A percentile compares a stretch with the other conserved stretches of the same genome.
phyloP scores from a whole-genome alignment of 2,329 filamentous ascomycete genomes.

The Colletotrichum truncatum region DNA sequence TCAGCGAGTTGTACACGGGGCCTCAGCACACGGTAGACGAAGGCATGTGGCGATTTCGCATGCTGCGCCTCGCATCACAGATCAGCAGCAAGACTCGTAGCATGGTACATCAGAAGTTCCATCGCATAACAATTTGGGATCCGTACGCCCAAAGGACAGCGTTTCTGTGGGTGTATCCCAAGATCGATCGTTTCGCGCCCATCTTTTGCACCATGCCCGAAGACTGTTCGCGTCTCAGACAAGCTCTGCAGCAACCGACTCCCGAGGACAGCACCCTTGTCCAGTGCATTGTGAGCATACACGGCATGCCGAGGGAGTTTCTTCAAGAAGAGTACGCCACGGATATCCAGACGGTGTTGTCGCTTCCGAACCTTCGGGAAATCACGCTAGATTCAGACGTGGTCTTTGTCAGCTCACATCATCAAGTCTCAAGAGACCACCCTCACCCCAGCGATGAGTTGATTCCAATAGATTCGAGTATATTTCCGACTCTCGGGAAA shows the following conservation, averaged over 20 bases:
- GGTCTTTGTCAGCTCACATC: not conserved
- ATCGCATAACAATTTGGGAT: not conserved
- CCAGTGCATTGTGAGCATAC: not conserved
- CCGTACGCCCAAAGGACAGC: not conserved
- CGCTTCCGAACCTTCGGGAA: not conserved
- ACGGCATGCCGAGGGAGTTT: not conserved
- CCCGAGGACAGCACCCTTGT: not conserved
- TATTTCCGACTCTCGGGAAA: not conserved
- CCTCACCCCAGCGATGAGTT: not conserved
- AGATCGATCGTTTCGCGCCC: not conserved
- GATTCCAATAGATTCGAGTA: not conserved
- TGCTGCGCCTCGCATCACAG: not conserved
- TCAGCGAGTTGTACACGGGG: not conserved
- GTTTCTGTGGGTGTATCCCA: not conserved
- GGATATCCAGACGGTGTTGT: not conserved
- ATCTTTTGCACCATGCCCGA: not conserved
- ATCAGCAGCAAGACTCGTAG: not conserved
- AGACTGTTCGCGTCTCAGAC: not conserved
- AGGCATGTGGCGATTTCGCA: not conserved
- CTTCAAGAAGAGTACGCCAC: not conserved
- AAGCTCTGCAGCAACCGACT: not conserved
- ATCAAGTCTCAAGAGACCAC: not conserved
- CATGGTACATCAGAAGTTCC: not conserved
- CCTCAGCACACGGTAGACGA: not conserved
- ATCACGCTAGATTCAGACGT: not conserved